Conservation (phyloP, 352 stramenopile genomes). For the Phytophthora pinifolia region DNA sequence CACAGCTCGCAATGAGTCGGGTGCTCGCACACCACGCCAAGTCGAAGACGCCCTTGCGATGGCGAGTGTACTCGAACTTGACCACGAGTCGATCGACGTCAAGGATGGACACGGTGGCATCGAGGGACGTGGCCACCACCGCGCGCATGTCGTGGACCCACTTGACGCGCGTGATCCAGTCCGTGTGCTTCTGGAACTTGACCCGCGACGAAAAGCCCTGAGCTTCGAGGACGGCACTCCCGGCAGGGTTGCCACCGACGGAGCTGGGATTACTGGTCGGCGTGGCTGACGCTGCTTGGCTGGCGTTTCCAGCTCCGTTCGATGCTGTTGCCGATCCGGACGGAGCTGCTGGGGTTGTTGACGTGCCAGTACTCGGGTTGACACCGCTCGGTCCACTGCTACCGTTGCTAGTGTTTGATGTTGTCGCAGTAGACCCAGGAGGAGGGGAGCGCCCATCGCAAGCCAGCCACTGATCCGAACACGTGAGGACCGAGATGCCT, state of each 20-base stretch:
- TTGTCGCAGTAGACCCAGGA: no score
- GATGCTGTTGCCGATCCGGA: conserved; percentile 8
- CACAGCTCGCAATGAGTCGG: conserved; percentile 78
- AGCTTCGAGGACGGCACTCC: conserved; percentile 53
- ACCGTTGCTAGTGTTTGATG: conserved; percentile 20
- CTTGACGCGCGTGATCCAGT: conserved; percentile 84
- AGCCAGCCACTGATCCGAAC: no score
- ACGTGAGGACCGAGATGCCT: no score
- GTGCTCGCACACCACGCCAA: conserved; percentile 75
- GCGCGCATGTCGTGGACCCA: no score
- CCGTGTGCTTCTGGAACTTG: conserved; percentile 82
- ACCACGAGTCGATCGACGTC: conserved; percentile 78
- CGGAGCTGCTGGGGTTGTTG: neutral
- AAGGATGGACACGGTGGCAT: no score
- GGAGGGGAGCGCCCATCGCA: no score
- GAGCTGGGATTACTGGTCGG: conserved; percentile 20
- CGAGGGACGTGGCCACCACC: no score
- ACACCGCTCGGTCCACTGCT: conserved; percentile 6
- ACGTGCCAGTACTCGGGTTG: conserved; percentile 3
- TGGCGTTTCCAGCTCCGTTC: conserved; percentile 15
- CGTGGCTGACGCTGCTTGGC: conserved; percentile 11
- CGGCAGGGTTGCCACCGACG: conserved; percentile 35
- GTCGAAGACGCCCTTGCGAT: conserved; percentile 84
- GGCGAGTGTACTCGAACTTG: conserved; percentile 82
- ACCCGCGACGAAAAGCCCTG: conserved; percentile 66